phyloP scores from a whole-genome alignment of 2,329 filamentous ascomycete species.

The Aspergillus sp. region DNA sequence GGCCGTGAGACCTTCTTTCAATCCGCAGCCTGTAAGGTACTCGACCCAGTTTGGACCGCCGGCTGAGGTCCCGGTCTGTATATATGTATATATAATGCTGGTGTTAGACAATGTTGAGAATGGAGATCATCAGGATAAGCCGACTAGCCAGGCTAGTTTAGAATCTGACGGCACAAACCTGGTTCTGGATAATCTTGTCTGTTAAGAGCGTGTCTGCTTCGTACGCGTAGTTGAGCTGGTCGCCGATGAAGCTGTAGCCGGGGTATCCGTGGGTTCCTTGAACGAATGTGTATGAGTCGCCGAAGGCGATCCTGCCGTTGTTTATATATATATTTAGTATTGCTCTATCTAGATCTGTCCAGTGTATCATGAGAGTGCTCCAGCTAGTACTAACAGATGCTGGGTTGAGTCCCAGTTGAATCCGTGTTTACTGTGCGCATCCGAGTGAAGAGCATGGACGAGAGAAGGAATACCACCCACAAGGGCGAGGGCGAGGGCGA shows the following conservation, averaged over 20 bases:
- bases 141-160: no score
- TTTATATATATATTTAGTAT: not conserved
- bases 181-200: constrained; percentile 54
- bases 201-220: constrained; percentile 45
- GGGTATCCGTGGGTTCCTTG: constrained; percentile 53
- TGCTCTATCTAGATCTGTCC: not conserved
- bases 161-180: constrained; percentile 13
- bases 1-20: constrained; percentile 43
- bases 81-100: not conserved
- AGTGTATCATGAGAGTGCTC: no score
- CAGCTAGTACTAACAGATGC: constrained; percentile 15
- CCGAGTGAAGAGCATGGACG: constrained; percentile 1
- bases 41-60: constrained; percentile 58
- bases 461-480: constrained; percentile 2
- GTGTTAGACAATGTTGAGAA: no score
- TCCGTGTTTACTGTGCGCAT: not conserved
- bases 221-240: constrained; percentile 49
- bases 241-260: constrained; percentile 58
- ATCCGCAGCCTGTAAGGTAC: constrained; percentile 53
- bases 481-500: constrained; percentile 1
- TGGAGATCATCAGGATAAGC: no score
- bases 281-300: constrained; percentile 46
- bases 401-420: constrained; percentile 18
- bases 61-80: constrained; percentile 49
- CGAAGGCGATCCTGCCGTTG: constrained; percentile 26